These are phyloP conservation scores for Alternaria sp. DNA, from an alignment of 2,329 filamentous ascomycete genomes.

Conservation along the genomic window DNA sequence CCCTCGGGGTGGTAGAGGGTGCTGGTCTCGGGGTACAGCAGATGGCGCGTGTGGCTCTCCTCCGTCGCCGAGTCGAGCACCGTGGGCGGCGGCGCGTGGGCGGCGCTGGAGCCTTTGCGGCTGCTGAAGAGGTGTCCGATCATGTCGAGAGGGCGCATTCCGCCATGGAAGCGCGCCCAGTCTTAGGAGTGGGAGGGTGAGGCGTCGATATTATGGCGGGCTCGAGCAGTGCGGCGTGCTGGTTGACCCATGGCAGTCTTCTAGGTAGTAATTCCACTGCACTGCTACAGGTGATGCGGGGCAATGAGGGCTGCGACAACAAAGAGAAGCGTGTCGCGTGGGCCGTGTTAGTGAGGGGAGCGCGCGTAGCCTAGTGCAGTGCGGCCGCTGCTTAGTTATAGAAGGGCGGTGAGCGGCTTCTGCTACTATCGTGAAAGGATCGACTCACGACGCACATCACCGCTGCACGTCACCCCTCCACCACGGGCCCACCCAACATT, in stretches of 20 bases:
- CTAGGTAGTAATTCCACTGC: neutral
- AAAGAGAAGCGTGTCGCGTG: constrained; percentile 4
- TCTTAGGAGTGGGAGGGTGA: constrained; percentile 25
- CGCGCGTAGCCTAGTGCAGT: neutral
- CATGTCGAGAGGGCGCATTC: constrained; percentile 40
- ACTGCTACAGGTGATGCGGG: neutral
- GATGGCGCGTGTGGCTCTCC: constrained; percentile 49
- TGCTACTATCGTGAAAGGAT: constrained; percentile 5
- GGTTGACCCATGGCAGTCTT: constrained; percentile 38
- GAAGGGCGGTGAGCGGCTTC: constrained; percentile 11
- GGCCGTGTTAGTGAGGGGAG: constrained; percentile 2
- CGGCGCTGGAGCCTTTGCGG: constrained; percentile 38
- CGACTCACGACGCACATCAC: constrained; percentile 1
- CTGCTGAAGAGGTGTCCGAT: constrained; percentile 50
- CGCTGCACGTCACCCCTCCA: neutral
- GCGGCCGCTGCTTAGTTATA: constrained; percentile 5
- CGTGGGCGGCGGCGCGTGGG: constrained; percentile 33
- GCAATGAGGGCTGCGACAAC: neutral
- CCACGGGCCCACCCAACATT: neutral
- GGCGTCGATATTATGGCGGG: too few relatives aligned
- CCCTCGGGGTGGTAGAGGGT: constrained; percentile 45
- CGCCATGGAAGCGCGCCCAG: constrained; percentile 16
- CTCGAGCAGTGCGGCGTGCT: constrained; percentile 28
- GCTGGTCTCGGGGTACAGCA: constrained; percentile 50
- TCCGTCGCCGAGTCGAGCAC: constrained; percentile 48